phyloP scores from a whole-genome alignment of 148 eudicot species.

The Arbutus unedo region DNA sequence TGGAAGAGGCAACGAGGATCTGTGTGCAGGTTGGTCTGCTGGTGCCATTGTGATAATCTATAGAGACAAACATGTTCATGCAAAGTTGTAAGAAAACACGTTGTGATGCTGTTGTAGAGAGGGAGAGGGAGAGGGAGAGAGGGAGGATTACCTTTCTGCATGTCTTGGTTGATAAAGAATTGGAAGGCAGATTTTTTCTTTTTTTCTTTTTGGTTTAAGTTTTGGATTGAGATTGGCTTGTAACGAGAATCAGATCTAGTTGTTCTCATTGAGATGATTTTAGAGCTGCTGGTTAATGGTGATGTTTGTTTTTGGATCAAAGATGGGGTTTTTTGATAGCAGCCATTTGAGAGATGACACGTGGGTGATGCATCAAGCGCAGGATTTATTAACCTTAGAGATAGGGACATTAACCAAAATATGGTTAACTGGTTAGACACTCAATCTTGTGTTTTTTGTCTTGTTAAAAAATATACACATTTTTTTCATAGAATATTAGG shows the following conservation, averaged over 20 bases:
- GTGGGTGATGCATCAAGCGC: constrained; percentile 14
- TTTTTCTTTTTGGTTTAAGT: background rate
- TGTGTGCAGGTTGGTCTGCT: constrained; percentile 39
- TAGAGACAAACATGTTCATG: background rate
- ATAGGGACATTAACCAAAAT: background rate
- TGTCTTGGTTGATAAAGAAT: constrained; percentile 22
- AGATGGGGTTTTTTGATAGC: constrained; percentile 3
- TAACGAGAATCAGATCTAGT: background rate
- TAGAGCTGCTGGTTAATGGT: constrained; percentile 36
- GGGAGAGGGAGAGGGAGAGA: background rate
- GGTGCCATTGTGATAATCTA: constrained; percentile 23
- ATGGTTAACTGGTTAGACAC: background rate
- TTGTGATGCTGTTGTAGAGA: background rate
- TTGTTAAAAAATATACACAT: no score
- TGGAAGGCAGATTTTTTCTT: background rate
- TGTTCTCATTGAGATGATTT: constrained; percentile 10
- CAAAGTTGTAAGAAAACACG: background rate
- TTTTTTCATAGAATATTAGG: no score
- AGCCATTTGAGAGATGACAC: constrained; percentile 18
- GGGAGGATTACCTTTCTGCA: constrained; percentile 33
- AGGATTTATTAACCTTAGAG: background rate
- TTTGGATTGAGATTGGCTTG: constrained; percentile 6
- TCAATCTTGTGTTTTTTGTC: no score
- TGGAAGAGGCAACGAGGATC: constrained; percentile 54
- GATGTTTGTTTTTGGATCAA: constrained; percentile 22